Conservation (phyloP, 108 stramenopile genomes). For the Stephanodiscus minutulus region DNA sequence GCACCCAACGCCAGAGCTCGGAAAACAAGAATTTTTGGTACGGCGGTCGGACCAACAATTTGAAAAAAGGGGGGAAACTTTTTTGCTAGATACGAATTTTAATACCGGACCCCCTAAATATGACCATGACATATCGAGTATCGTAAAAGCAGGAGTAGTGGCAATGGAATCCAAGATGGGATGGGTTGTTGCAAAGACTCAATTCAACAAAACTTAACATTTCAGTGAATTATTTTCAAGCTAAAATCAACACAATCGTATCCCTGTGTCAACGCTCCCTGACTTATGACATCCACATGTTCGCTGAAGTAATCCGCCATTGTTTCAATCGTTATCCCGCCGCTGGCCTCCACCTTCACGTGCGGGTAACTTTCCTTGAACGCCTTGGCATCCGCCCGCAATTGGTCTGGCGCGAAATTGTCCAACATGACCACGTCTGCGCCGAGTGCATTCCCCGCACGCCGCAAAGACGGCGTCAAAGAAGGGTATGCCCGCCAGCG, state of each 20-base stretch:
- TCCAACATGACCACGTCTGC: constrained; percentile 98
- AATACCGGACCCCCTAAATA: too few species aligned
- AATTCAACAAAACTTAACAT: not conserved
- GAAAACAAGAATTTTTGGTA: too few species aligned
- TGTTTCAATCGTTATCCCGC: constrained; percentile 95
- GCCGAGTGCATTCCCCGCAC: constrained; percentile 77
- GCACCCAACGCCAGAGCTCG: too few species aligned
- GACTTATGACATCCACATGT: constrained; percentile 95
- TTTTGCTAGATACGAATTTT: too few species aligned
- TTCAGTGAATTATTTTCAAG: constrained; percentile 82
- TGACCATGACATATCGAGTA: too few species aligned
- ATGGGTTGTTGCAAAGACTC: constrained; percentile 1
- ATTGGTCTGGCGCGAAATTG: constrained; percentile 87
- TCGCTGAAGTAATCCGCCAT: constrained; percentile 83
- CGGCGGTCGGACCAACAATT: too few species aligned
- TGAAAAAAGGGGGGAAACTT: too few species aligned
- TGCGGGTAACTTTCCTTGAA: constrained; percentile 90
- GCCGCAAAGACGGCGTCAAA: constrained; percentile 86
- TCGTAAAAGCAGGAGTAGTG: too few species aligned
- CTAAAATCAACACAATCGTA: constrained; percentile 95
- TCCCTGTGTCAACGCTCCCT: constrained; percentile 98
- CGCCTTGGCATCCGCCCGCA: constrained; percentile 76
- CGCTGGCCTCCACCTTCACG: constrained; percentile 96
- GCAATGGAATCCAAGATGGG: too few species aligned
- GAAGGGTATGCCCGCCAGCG: constrained; percentile 95